Evolutionary conservation across 2,329 filamentous ascomycete genomes (phyloP), one percentile per base, ranked within the genome.

Genomic region (Fusarium penzigii): DNA sequence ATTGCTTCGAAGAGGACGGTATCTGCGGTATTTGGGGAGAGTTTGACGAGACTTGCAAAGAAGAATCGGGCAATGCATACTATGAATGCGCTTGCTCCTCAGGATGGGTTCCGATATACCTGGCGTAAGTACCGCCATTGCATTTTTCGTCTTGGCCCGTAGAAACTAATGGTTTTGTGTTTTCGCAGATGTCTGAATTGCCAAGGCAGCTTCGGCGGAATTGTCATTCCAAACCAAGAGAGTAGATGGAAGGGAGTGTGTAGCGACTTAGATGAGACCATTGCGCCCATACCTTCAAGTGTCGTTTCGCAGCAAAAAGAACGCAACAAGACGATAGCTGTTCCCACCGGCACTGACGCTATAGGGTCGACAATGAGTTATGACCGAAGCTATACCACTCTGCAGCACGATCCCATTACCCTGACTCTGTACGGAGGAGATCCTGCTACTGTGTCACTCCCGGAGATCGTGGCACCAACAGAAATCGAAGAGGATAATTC

Each of bases 51-150:
- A 25, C 20, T 25, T 25, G 20, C 20, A 25, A 25, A 49, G 45
- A 29, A 25, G 20, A 25, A 7, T 25, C 20, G 20, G 20, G 20
- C 20, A 25, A 25, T 25, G 20, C 20, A 25, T 52, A 49, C 42
- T 49, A 52, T 32, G 36, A 49, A 13, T 49, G 51, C 16, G 39
- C 49, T 45, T 52, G 46, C 20, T 36, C 42, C 20, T 39, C 42
- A 5, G 46, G 42, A 17, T 52, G 39, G 38, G 16, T 49, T 36
- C 39, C 39, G 11, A 44, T 39, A 12, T n/a, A 42, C 39, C 39
- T 25, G 16, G 39, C 45, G 29, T 48, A 29, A 48, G 41, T 29
- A 36, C 16, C 13, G 20, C 25, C 10, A 10, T 11, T 14, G 42
- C 5, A 20, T 29, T 44, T 10, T 44, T 25, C 20, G 7, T 25